These are phyloP conservation scores for Volutella citrinella DNA, from an alignment of 2,329 filamentous ascomycete genomes.

Conservation along the genomic window DNA sequence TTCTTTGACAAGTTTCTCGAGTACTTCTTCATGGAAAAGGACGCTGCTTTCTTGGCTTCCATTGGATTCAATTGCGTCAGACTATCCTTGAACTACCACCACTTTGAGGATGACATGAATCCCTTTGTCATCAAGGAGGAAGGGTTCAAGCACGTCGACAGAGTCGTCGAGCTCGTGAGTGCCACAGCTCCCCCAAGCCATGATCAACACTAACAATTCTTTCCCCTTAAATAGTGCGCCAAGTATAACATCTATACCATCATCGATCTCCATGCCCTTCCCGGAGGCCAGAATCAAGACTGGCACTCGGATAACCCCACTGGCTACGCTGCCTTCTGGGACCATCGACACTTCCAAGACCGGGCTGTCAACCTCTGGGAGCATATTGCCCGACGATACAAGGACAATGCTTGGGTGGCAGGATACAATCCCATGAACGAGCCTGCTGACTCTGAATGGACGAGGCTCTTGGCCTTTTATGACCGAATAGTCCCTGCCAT, in stretches of 20 bases:
- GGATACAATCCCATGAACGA: constrained; percentile 37
- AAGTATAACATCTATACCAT: constrained; percentile 42
- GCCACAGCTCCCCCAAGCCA: too few relatives aligned
- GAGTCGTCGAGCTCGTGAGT: constrained; percentile 39
- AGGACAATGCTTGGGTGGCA: constrained; percentile 38
- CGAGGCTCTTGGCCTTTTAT: constrained; percentile 37
- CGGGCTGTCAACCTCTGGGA: constrained; percentile 41
- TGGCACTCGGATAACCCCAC: constrained; percentile 42
- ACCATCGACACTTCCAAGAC: constrained; percentile 44
- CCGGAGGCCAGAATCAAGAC: constrained; percentile 45
- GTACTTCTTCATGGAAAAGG: constrained; percentile 56
- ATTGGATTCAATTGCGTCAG: constrained; percentile 56
- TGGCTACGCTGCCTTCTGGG: constrained; percentile 42
- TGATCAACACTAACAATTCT: too few relatives aligned
- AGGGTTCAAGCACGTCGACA: constrained; percentile 49
- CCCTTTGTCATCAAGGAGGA: constrained; percentile 44
- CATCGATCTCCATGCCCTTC: constrained; percentile 42
- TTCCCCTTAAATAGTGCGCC: constrained; percentile 31
- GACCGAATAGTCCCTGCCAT: constrained; percentile 37
- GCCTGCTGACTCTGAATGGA: constrained; percentile 28
- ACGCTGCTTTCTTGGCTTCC: constrained; percentile 55
- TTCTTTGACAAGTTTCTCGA: constrained; percentile 58
- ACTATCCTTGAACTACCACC: constrained; percentile 57
- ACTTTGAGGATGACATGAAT: constrained; percentile 52
- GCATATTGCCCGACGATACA: constrained; percentile 38